Percentiles rank a stretch among this genome's conserved stretches.
Evolutionary conservation across 257 asterid genomes (phyloP).

Genomic region (Agastache rugosa): DNA sequence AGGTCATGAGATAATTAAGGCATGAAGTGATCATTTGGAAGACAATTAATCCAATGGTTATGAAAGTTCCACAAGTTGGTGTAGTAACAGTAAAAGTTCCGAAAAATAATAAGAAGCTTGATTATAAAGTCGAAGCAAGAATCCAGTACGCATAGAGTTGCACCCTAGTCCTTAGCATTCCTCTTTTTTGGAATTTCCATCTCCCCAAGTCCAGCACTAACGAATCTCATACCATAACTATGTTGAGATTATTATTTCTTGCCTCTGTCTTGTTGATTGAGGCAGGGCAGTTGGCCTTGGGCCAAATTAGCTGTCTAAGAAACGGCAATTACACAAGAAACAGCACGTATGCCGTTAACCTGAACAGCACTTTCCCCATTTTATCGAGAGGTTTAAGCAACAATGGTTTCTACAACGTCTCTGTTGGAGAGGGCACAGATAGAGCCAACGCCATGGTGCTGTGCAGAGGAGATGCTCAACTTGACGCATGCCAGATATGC

Average conservation of each 20-base stretch:
- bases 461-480: conserved; percentile 40
- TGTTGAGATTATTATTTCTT: not conserved
- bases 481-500: conserved; percentile 19
- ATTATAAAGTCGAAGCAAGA: not conserved
- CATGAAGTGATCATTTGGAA: too few species aligned
- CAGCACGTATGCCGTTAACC: conserved; percentile 33
- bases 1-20: too few species aligned
- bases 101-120: too few species aligned
- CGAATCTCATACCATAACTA: not conserved
- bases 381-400: conserved; percentile 4
- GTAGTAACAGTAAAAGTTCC: too few species aligned
- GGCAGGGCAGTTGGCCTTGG: not conserved
- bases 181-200: not conserved
- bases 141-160: not conserved
- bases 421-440: conserved; percentile 21
- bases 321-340: conserved; percentile 34
- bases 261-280: not conserved
- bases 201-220: not conserved
- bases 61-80: too few species aligned
- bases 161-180: not conserved
- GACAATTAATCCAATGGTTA: too few species aligned
- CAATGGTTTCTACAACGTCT: conserved; percentile 41
- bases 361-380: conserved; percentile 25
- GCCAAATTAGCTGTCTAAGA: not conserved
- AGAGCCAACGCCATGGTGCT: conserved; percentile 28